phyloP scores from a whole-genome alignment of 352 stramenopile genomes.

The Blastocystis sp. region DNA sequence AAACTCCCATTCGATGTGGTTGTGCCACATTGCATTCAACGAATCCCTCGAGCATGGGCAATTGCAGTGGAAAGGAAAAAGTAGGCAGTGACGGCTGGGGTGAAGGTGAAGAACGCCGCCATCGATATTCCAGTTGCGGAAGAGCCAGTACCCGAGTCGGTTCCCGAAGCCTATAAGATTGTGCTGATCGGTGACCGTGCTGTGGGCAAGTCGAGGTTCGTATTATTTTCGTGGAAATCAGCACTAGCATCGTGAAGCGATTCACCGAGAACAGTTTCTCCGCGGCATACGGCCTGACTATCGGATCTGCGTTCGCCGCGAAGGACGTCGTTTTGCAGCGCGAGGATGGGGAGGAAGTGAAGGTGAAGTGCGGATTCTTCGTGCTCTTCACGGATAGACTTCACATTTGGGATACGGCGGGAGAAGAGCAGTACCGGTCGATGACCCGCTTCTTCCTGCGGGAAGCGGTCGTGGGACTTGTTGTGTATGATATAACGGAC shows the following conservation, averaged over 20 bases:
- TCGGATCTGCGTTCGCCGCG: constrained; percentile 56
- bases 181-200: constrained; percentile 67
- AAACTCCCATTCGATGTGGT: too few relatives aligned
- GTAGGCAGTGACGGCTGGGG: not conserved
- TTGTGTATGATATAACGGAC: constrained; percentile 67
- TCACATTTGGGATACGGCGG: constrained; percentile 69
- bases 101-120: not conserved
- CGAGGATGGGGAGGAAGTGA: constrained; percentile 53
- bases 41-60: constrained; percentile 44
- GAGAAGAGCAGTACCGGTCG: constrained; percentile 68
- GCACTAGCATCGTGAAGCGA: constrained; percentile 62
- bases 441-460: constrained; percentile 64
- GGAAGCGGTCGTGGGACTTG: constrained; percentile 61
- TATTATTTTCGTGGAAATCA: not conserved
- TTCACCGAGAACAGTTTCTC: constrained; percentile 66
- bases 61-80: constrained; percentile 67
- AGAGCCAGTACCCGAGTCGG: not conserved
- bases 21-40: not conserved
- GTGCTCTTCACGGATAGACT: constrained; percentile 17
- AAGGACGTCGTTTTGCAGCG: constrained; percentile 63
- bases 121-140: constrained; percentile 48
- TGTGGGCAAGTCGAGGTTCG: constrained; percentile 56
- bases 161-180: constrained; percentile 64
- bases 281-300: constrained; percentile 50
- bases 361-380: constrained; percentile 18